Evolutionary conservation across 73 alveolate species (phyloP), one percentile per base, ranked within the genome.

Genomic region (Effrenium voratum): DNA sequence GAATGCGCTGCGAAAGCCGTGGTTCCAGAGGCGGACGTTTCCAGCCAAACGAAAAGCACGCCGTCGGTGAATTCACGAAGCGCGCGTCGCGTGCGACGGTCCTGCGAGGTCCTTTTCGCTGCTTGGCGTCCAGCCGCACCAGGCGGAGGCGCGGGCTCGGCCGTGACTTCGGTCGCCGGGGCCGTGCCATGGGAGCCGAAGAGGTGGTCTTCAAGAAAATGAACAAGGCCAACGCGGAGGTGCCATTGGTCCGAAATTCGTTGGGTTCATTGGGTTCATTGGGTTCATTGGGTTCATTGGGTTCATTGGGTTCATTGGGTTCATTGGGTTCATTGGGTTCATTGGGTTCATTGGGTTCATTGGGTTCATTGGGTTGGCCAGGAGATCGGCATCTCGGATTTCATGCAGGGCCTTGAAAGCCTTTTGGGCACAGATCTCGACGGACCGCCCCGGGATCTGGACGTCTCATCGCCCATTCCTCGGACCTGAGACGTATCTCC

Each of bases 171-270:
- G 38, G 10, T 43, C 43, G 55, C n/a, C n/a, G n/a, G n/a, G n/a
- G n/a, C n/a, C n/a, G n/a, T n/a, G n/a, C n/a, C n/a, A n/a, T n/a
- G n/a, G n/a, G n/a, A n/a, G n/a, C n/a, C n/a, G 59, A 28, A 26
- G 59, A 90, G 97, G 97, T 90, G 45, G 97, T 90, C 13, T 90
- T 90, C 87, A 90, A 90, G 88, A 90, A 90, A 32, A 90, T 90
- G 97, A 90, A 90, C 79, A 32, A 76, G 36, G 97, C 97, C 44
- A 90, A 90, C 43, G 97, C 97, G 32, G 97, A 90, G 97, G 97
- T 57, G 12, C 46, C 60, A 47, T 32, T 16, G 45, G 8, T 52
- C 8, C 26, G 26, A 52, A 12, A 52, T 52, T 52, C 63, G 19
- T 52, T 52, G 26, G 19, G 26, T 19, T 12, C 63, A 52, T 8